Evolutionary conservation across 2,329 filamentous ascomycete genomes (phyloP).

Genomic region (Penicillium sp.): DNA sequence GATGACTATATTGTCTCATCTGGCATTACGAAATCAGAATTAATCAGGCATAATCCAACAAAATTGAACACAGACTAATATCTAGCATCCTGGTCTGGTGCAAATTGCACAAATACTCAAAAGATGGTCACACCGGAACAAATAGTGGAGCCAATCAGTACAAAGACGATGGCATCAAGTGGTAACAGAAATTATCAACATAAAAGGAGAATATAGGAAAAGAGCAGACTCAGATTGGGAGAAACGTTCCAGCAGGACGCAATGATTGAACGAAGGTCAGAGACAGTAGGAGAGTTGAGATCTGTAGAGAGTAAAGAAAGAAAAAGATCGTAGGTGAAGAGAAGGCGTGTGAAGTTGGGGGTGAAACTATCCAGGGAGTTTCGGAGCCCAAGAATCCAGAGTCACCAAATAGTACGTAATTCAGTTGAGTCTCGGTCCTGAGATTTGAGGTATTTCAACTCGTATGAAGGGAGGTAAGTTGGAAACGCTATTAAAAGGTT

Average conservation of each 20-base stretch:
- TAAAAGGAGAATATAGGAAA: slow-evolving; percentile 9
- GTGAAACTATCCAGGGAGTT: background rate
- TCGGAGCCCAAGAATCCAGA: background rate
- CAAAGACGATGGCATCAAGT: slow-evolving; percentile 6
- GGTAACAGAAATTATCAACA: slow-evolving; percentile 16
- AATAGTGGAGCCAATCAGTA: slow-evolving; percentile 9
- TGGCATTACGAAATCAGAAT: background rate
- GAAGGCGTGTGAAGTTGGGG: background rate
- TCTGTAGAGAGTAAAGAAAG: slow-evolving; percentile 1
- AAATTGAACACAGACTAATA: slow-evolving; percentile 6
- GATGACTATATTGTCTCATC: background rate
- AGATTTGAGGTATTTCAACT: background rate
- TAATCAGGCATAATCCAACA: background rate
- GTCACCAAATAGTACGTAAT: background rate
- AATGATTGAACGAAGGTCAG: slow-evolving; percentile 7
- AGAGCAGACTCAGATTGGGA: slow-evolving; percentile 2
- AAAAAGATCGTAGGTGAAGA: slow-evolving; percentile 2
- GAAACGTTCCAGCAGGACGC: background rate
- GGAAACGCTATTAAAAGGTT: slow-evolving; percentile 5
- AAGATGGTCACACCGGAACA: slow-evolving; percentile 10
- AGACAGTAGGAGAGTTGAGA: slow-evolving; percentile 4
- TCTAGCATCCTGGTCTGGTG: slow-evolving; percentile 13
- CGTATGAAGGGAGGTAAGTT: background rate
- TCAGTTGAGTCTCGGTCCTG: background rate
- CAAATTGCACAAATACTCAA: slow-evolving; percentile 11